These are phyloP conservation scores for Cichorium intybus DNA, from an alignment of 140 eudicot species.

Conservation along the genomic window DNA sequence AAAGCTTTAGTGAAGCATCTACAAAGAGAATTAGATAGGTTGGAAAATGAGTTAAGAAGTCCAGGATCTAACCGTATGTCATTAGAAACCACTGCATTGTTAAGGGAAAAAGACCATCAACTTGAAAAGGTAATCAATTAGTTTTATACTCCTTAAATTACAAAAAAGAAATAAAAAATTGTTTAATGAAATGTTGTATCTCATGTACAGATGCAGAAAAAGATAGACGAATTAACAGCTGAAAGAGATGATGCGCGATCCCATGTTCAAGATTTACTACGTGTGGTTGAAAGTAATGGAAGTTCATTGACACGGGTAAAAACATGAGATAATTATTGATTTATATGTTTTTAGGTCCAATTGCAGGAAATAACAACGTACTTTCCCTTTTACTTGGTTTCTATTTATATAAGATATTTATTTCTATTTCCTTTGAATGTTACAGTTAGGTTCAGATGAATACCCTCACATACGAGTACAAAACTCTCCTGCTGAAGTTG, in stretches of 20 bases:
- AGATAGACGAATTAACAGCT: conserved; percentile 57
- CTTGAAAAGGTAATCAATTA: conserved; percentile 66
- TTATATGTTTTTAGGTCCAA: background rate
- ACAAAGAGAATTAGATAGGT: conserved; percentile 80
- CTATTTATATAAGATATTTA: conserved; percentile 2
- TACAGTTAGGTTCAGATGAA: conserved; percentile 52
- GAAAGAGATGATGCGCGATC: conserved; percentile 79
- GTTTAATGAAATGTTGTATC: background rate
- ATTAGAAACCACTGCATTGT: conserved; percentile 40
- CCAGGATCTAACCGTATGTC: conserved; percentile 32
- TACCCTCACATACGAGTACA: conserved; percentile 73
- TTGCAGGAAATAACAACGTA: too few species aligned
- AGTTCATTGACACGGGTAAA: conserved; percentile 51
- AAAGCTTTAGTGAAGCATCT: conserved; percentile 90
- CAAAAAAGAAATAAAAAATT: background rate
- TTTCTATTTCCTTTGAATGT: conserved; percentile 11
- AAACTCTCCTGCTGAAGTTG: conserved; percentile 48
- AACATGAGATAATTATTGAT: background rate
- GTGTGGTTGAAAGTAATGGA: conserved; percentile 46
- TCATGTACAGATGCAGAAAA: conserved; percentile 61
- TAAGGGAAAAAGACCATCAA: conserved; percentile 64
- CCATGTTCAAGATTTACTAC: conserved; percentile 67
- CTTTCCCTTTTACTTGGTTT: background rate
- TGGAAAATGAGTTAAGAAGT: conserved; percentile 66
- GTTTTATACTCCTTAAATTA: background rate